These are phyloP conservation scores for Hymenoscyphus fructigenus DNA, from an alignment of 2,329 filamentous ascomycete genomes.

Conservation along the genomic window DNA sequence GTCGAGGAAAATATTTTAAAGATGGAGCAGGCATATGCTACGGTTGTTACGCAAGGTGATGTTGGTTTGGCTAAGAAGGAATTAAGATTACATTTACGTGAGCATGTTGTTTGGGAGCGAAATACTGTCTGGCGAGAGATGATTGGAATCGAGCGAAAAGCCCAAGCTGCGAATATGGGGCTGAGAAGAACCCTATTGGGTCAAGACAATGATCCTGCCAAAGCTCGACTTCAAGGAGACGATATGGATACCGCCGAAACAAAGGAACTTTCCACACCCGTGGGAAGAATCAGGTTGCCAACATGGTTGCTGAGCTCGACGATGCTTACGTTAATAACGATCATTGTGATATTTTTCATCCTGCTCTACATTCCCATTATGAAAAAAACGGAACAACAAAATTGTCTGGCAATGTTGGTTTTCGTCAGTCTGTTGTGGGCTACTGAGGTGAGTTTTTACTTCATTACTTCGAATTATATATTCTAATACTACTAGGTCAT, in stretches of 20 bases:
- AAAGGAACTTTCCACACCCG: slow-evolving; percentile 74
- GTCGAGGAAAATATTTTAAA: slow-evolving; percentile 70
- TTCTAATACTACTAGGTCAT: slow-evolving; percentile 63
- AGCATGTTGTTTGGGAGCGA: slow-evolving; percentile 98
- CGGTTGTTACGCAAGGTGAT: slow-evolving; percentile 81
- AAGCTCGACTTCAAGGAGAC: slow-evolving; percentile 80
- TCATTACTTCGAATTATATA: not conserved
- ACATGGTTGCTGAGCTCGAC: slow-evolving; percentile 81
- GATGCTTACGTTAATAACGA: slow-evolving; percentile 71
- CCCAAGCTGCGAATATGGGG: slow-evolving; percentile 89
- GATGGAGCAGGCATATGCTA: slow-evolving; percentile 78
- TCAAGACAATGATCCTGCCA: slow-evolving; percentile 64
- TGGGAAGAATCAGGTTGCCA: slow-evolving; percentile 75
- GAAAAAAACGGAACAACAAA: slow-evolving; percentile 86
- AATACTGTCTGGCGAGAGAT: slow-evolving; percentile 99
- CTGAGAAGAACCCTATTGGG: slow-evolving; percentile 76
- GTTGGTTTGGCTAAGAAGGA: slow-evolving; percentile 75
- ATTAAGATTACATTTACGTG: slow-evolving; percentile 82
- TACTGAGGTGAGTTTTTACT: slow-evolving; percentile 66
- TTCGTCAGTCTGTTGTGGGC: slow-evolving; percentile 96
- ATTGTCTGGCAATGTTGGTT: slow-evolving; percentile 88
- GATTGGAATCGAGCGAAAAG: slow-evolving; percentile 95
- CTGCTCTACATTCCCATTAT: slow-evolving; percentile 79
- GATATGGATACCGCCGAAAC: slow-evolving; percentile 61
- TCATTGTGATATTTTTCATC: slow-evolving; percentile 70